Conservation (phyloP, 495 filamentous ascomycete genomes). For the Extremus antarcticus region DNA sequence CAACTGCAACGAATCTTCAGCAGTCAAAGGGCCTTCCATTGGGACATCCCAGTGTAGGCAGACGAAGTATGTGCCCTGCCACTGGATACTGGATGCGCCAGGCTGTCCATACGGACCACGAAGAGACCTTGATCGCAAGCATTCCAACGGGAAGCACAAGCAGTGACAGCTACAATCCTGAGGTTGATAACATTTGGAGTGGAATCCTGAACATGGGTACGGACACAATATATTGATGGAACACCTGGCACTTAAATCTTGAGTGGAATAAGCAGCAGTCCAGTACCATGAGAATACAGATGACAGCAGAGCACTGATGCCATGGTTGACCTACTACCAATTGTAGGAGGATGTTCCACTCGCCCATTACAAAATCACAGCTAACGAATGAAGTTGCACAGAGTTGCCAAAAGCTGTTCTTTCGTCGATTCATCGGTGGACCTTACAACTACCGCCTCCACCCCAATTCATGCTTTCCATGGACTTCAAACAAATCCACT, state of each 20-base stretch:
- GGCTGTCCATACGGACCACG: background rate
- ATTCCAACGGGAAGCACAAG: background rate
- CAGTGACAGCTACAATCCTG: background rate
- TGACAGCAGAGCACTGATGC: background rate
- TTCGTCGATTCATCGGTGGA: too few species aligned
- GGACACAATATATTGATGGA: background rate
- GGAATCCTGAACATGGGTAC: background rate
- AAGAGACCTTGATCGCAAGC: background rate
- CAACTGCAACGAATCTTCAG: background rate
- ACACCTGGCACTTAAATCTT: background rate
- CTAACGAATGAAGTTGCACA: too few species aligned
- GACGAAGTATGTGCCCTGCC: background rate
- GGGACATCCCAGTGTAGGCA: background rate
- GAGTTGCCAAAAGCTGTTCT: too few species aligned
- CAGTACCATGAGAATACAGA: background rate
- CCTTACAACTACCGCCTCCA: too few species aligned
- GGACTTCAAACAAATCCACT: too few species aligned
- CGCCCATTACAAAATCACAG: background rate
- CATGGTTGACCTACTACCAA: background rate
- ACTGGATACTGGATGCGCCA: background rate
- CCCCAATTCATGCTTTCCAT: too few species aligned
- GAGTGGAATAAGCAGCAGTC: background rate
- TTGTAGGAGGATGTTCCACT: background rate
- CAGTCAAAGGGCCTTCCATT: background rate
- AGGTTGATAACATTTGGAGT: background rate